Base-by-base conservation (phyloP, 495 filamentous ascomycete genomes). In the Haplographium delicatum region DNA sequence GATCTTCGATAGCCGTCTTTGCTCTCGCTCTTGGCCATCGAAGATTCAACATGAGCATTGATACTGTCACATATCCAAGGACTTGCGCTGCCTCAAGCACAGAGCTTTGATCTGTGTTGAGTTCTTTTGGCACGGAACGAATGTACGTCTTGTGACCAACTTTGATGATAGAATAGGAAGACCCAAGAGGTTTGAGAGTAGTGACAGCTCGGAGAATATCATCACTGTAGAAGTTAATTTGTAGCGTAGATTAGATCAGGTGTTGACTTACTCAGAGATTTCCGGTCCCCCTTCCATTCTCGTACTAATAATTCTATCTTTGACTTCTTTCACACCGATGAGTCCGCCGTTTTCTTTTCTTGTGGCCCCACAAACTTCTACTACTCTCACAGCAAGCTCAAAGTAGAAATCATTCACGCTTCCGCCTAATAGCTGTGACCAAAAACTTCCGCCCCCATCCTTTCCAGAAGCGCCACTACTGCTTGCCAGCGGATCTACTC, bases 381-480 rank as follows among this genome's bases (percentile, higher is more conserved):
- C 94, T 5, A 97, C 88, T 24, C 88, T 73, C 31, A 96, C 90
- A 0, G 88, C 94, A 39, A 98, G 76, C 69, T 95, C 91, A 65
- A 97, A 97, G 66, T 97, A 97, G 61, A 97, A 98, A 65, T 97
- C 94, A 65, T 96, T 95, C 54, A 97, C 91, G 58, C 81, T 88
- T 18, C 85, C 77, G 1, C 93, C 93, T 44, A 96, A 68, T 58
- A 96, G 81, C 71, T 96, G 91, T 11, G 89, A 86, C 93, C 93
- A 96, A 55, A 96, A 82, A 58, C 84, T 91, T 15, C 79, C 78
- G 62, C 47, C 63, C 37, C 56, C 71, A 51, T 50, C 70, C 64
- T 47, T 74, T 57, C 46, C 65, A 53, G 61, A 70, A 31, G 58
- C 59, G 15, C 61, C 80, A 56, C 72, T 71, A 60, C 81, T 83